Conservation (phyloP, 495 filamentous ascomycete species). For the Apodospora peruviana region DNA sequence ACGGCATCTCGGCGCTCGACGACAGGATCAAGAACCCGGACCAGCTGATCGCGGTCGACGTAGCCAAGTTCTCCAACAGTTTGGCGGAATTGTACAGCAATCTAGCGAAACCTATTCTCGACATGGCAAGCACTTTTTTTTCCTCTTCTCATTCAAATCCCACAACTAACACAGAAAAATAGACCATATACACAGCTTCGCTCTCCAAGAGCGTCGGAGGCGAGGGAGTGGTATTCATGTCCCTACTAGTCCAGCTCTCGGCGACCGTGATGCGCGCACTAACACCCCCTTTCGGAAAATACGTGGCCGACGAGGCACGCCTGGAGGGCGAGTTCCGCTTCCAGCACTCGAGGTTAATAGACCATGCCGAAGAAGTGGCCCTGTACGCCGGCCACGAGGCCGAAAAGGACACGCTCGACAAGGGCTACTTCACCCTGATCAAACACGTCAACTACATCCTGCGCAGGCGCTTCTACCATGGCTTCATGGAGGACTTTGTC, state of each 20-base stretch:
- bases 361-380: conserved; percentile 91
- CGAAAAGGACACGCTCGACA: conserved; percentile 95
- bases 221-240: conserved; percentile 92
- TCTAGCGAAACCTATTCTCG: conserved; percentile 88
- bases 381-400: conserved; percentile 90
- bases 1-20: conserved; percentile 89
- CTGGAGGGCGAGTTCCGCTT: conserved; percentile 95
- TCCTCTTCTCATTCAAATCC: background rate
- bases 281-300: conserved; percentile 97
- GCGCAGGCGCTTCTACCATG: conserved; percentile 82
- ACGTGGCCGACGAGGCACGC: conserved; percentile 91
- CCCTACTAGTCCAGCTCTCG: conserved; percentile 84
- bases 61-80: conserved; percentile 91
- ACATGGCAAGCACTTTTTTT: conserved; percentile 58
- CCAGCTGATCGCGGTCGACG: conserved; percentile 94
- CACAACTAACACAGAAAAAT: conserved; percentile 13
- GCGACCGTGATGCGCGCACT: conserved; percentile 89
- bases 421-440: conserved; percentile 97
- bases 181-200: conserved; percentile 85
- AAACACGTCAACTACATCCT: conserved; percentile 98
- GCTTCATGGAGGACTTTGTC: conserved; percentile 98
- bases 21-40: conserved; percentile 98
- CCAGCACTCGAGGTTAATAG: conserved; percentile 88
- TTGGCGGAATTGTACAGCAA: conserved; percentile 95
- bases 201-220: conserved; percentile 89